Conservation (phyloP, 192 early-diverging fungal genomes). For the Entomortierella beljakovae region DNA sequence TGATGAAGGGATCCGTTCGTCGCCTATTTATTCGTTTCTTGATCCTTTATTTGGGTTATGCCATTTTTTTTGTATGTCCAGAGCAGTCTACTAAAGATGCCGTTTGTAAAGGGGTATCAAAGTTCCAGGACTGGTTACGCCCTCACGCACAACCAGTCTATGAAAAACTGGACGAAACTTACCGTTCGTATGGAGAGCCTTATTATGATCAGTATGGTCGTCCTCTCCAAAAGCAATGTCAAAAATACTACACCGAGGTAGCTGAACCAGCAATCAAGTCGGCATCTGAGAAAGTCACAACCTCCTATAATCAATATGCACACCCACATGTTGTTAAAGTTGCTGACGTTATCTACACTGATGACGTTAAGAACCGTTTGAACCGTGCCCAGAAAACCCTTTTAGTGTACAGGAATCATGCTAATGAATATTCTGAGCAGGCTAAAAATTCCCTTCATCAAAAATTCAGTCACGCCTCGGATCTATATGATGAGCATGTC, state of each 20-base stretch:
- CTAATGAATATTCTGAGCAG: conserved; percentile 5
- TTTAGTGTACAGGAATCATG: conserved; percentile 31
- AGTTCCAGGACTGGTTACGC: conserved; percentile 20
- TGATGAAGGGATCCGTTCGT: conserved; percentile 6
- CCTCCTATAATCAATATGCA: conserved; percentile 29
- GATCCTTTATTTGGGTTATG: conserved; percentile 36
- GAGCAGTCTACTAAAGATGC: background rate
- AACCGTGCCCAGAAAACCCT: conserved; percentile 17
- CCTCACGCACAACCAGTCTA: conserved; percentile 34
- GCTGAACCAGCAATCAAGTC: conserved; percentile 29
- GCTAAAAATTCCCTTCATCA: conserved; percentile 5
- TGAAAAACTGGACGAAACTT: conserved; percentile 16
- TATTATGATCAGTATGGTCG: conserved; percentile 40
- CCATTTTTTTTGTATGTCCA: conserved; percentile 44
- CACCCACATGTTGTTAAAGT: conserved; percentile 40
- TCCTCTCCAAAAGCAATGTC: conserved; percentile 23
- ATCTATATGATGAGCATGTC: conserved; percentile 17
- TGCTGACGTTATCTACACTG: conserved; percentile 26
- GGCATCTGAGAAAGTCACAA: conserved; percentile 21
- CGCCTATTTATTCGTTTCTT: conserved; percentile 11
- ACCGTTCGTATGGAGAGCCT: conserved; percentile 31
- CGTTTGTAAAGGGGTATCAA: conserved; percentile 11
- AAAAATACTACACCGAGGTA: conserved; percentile 24
- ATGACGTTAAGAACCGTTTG: conserved; percentile 26
- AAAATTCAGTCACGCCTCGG: conserved; percentile 14